Conservation (phyloP, 345 rosid species). For the Arabis alpina region DNA sequence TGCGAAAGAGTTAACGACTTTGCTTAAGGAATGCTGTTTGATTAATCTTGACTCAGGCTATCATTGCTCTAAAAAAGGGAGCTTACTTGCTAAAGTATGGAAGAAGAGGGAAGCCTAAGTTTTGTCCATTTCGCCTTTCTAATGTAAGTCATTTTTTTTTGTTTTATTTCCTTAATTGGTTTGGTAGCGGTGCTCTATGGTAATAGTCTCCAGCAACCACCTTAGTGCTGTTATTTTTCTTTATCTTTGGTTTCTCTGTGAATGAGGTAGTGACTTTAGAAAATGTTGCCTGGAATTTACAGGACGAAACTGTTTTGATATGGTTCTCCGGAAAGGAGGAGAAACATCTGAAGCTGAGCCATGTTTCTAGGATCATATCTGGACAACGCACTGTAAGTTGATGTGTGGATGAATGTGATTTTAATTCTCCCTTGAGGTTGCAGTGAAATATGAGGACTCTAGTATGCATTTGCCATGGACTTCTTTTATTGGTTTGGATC, state of each 20-base stretch:
- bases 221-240: not conserved
- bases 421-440: constrained; percentile 16
- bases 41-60: constrained; percentile 64
- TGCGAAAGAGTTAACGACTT: constrained; percentile 13
- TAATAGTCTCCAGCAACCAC: not conserved
- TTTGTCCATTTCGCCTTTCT: constrained; percentile 97
- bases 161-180: not conserved
- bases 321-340: constrained; percentile 97
- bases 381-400: constrained; percentile 97
- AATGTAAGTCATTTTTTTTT: constrained; percentile 64
- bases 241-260: not conserved
- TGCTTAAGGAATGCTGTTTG: constrained; percentile 31
- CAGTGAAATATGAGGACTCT: constrained; percentile 11
- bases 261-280: not conserved
- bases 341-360: constrained; percentile 87
- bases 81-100: constrained; percentile 96
- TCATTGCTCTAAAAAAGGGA: constrained; percentile 94
- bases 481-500: not conserved
- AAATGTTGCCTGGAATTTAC: constrained; percentile 46
- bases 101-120: constrained; percentile 98
- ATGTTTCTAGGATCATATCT: constrained; percentile 85
- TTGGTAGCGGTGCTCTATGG: not conserved
- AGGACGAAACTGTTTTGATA: constrained; percentile 96
- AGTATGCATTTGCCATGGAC: not conserved
- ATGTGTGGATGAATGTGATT: constrained; percentile 20